Base-by-base conservation (phyloP, 1,139 yeast species). In the Diutina rugosa region DNA sequence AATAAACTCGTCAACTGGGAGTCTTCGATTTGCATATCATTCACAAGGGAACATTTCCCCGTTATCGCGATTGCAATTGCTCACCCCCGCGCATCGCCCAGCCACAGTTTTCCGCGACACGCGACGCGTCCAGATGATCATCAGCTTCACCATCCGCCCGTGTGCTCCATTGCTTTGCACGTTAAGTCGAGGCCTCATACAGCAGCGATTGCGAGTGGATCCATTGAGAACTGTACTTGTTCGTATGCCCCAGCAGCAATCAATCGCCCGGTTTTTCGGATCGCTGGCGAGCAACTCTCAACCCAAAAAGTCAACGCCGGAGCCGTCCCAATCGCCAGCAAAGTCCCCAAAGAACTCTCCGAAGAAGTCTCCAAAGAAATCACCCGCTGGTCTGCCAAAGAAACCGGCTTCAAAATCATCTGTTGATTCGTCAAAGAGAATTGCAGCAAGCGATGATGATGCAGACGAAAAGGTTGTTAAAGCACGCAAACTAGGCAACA, bases 221-320 rank as follows among this genome's bases (percentile, higher is more conserved):
- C 41, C 10, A 35, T 35, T 35, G 14, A 8, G 14, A 6, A 10
- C 14, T 12, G n/a, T n/a, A 12, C n/a, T 35, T 35, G 41, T 35
- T n/a, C 38, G 8, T 16, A 49, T 49, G 53, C 28, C 53, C 16
- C 53, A 49, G 32, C 53, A 49, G 16, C 53, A 49, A 32, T 49
- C 53, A 9, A 49, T 49, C 18, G 41, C 53, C 29, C 44, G 53
- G 10, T 49, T 49, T n/a, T 49, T 49, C 44, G 44, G 53, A 6
- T 16, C 18, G 5, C 26, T 16, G 46, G 46, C 46, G 18, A 9
- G 10, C n/a, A 44, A 16, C 3, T 44, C 46, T 8, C 46, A n/a
- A 9, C 26, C 26, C 46, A 44, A 44, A 9, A n/a, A 44, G 10
- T 4, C 18, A 44, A 44, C 46, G 18, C 46, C 26, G 16, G 21